Base-by-base conservation (phyloP, 2,329 filamentous ascomycete species). In the Hortaea werneckii region DNA sequence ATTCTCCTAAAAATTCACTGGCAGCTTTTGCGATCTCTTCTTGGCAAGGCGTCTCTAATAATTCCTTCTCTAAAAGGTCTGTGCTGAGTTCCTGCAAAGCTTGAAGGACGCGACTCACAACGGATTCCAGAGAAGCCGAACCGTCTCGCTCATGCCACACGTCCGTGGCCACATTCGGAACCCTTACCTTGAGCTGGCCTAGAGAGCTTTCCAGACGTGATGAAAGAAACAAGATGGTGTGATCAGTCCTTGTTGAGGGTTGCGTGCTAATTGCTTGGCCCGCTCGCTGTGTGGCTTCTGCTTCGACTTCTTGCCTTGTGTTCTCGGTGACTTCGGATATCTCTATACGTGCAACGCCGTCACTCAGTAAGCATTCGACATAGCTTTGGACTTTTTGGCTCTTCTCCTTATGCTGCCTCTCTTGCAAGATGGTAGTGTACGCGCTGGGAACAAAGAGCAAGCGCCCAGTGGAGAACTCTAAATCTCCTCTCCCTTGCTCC, bases 1-100 rank as follows among this genome's bases (percentile, higher is more conserved):
- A 47, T 28, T 54, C 46, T 8, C 43, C 40, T 6, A 57, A 43
- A 5, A 42, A 41, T 6, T 20, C 29, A 13, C 6, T 12, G 29
- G 46, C 41, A 28, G 32, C 13, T 1, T 13, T 13, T 10, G 45
- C 41, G 5, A 49, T n/a, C 12, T 43, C 40, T 5, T 13, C n/a
- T 11, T 29, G 32, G 26, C 32, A 28, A 35, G 32, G n/a, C n/a
- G 32, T 35, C 32, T 35, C 32, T 9, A 35, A n/a, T 4, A 35
- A n/a, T 9, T 9, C n/a, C 32, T 9, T 35, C 32, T 35, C 32
- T 4, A 35, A 9, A 9, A 35, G 8, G 32, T 35, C 32, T n/a
- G 32, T 35, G 32, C 32, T 35, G 32, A 9, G 8, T 35, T 9
- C 32, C n/a, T 9, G 9, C 32, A 35, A n/a, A 35, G 32, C 8